Percentiles rank a stretch among this genome's conserved stretches.
Conservation (phyloP, 805 yeast genomes). For the Starmerella apis region DNA sequence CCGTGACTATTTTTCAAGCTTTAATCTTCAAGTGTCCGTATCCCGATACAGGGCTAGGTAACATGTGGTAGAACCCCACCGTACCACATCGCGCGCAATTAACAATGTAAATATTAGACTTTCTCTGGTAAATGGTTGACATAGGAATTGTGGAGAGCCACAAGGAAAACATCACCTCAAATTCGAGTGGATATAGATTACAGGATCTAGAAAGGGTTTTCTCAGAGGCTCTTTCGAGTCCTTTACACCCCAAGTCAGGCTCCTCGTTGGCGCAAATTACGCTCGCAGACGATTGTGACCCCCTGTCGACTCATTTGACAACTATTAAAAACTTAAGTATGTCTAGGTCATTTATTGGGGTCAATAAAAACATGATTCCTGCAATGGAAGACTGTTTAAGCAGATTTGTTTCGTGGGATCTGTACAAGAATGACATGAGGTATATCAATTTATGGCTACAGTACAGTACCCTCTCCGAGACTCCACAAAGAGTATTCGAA, state of each 20-base stretch:
- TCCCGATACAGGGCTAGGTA: not conserved
- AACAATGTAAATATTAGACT: not conserved
- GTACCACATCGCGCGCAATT: not conserved
- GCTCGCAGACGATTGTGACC: not conserved
- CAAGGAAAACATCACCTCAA: conserved; percentile 35
- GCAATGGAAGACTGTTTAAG: conserved; percentile 21
- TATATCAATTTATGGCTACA: conserved; percentile 73
- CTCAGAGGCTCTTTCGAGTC: too few relatives aligned
- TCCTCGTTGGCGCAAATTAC: not conserved
- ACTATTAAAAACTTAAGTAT: not conserved
- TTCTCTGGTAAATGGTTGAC: not conserved
- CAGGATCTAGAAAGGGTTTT: too few relatives aligned
- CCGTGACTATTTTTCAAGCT: not conserved
- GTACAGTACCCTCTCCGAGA: conserved; percentile 56
- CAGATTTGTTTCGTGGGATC: conserved; percentile 47
- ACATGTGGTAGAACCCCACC: not conserved
- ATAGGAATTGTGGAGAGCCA: conserved; percentile 40
- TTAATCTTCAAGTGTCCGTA: not conserved
- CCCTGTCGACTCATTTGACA: not conserved
- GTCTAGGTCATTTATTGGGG: not conserved
- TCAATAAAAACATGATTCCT: too few relatives aligned
- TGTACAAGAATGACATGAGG: conserved; percentile 72
- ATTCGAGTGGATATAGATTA: conserved; percentile 4
- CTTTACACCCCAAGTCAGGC: too few relatives aligned
- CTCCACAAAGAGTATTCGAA: conserved; percentile 59